These are phyloP conservation scores for Venturia carpophila DNA, from an alignment of 2,329 filamentous ascomycete species.

Conservation along the genomic window DNA sequence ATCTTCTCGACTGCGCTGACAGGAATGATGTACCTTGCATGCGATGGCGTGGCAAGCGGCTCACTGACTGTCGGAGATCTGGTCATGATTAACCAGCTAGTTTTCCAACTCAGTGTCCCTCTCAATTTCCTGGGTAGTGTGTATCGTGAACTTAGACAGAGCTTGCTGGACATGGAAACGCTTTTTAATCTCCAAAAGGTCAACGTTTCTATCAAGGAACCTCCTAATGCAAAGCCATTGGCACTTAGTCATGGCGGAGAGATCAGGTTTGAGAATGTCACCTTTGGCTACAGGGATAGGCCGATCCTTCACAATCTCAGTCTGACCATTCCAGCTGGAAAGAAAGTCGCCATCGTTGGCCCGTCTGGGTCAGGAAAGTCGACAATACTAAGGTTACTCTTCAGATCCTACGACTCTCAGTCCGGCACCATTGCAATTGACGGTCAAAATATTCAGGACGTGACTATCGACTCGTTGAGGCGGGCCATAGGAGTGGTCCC, in stretches of 20 bases:
- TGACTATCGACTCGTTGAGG: conserved; percentile 74
- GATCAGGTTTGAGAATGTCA: conserved; percentile 90
- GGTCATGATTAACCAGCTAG: conserved; percentile 97
- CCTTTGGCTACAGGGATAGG: conserved; percentile 85
- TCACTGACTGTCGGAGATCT: conserved; percentile 85
- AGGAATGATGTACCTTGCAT: conserved; percentile 96
- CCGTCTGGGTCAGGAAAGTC: conserved; percentile 95
- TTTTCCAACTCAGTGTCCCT: conserved; percentile 94
- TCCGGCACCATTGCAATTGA: conserved; percentile 81
- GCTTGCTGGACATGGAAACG: conserved; percentile 95
- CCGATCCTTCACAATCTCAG: conserved; percentile 79
- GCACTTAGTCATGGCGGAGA: conserved; percentile 69
- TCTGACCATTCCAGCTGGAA: conserved; percentile 86
- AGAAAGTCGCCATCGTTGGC: conserved; percentile 92
- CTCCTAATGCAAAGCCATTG: conserved; percentile 64
- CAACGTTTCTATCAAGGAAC: conserved; percentile 77
- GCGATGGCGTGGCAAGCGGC: conserved; percentile 76
- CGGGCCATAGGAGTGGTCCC: conserved; percentile 88
- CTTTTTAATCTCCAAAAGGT: conserved; percentile 97
- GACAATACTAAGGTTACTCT: conserved; percentile 80
- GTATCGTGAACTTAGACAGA: conserved; percentile 91
- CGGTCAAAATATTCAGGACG: conserved; percentile 79
- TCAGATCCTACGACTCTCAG: conserved; percentile 90
- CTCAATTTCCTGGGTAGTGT: conserved; percentile 98
- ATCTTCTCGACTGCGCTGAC: conserved; percentile 94